Evolutionary conservation across 2,329 filamentous ascomycete genomes (phyloP).

Genomic region (Botryotinia globosa): DNA sequence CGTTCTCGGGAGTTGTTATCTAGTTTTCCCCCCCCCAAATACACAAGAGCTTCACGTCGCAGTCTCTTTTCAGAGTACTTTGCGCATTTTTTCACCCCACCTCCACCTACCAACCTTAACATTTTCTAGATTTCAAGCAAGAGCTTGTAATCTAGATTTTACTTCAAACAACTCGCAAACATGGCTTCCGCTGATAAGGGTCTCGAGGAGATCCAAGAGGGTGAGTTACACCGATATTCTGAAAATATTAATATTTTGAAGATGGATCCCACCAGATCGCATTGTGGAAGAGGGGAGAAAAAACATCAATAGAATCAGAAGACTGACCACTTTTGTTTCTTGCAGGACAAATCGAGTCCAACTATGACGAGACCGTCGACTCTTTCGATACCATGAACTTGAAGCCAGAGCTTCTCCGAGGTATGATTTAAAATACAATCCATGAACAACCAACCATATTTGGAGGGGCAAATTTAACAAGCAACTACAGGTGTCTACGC

Average conservation of each 20-base stretch:
- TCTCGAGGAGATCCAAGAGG: conserved; percentile 96
- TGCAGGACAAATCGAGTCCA: conserved; percentile 97
- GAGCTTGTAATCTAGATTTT: conserved; percentile 73
- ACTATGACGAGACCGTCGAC: conserved; percentile 99
- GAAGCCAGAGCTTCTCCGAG: conserved; percentile 95
- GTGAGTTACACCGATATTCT: conserved; percentile 53
- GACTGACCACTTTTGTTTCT: conserved; percentile 23
- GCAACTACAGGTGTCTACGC: conserved; percentile 73
- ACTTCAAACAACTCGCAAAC: conserved; percentile 66
- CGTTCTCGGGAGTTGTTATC: conserved; percentile 48
- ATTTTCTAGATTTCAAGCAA: conserved; percentile 64
- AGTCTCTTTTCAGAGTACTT: conserved; percentile 37
- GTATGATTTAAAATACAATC: conserved; percentile 48
- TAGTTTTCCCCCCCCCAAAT: conserved; percentile 44
- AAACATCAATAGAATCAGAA: not conserved
- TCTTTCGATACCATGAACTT: conserved; percentile 98
- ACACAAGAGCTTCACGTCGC: conserved; percentile 31
- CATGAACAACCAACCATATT: conserved; percentile 21
- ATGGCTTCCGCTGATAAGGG: conserved; percentile 90
- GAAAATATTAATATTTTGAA: not conserved
- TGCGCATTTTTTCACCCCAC: conserved; percentile 36
- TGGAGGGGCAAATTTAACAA: conserved; percentile 27
- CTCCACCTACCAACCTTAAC: conserved; percentile 38
- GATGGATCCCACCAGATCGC: not conserved
- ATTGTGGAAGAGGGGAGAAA: not conserved